Conservation (phyloP, 495 filamentous ascomycete genomes). For the Massariosphaeria phaeospora region DNA sequence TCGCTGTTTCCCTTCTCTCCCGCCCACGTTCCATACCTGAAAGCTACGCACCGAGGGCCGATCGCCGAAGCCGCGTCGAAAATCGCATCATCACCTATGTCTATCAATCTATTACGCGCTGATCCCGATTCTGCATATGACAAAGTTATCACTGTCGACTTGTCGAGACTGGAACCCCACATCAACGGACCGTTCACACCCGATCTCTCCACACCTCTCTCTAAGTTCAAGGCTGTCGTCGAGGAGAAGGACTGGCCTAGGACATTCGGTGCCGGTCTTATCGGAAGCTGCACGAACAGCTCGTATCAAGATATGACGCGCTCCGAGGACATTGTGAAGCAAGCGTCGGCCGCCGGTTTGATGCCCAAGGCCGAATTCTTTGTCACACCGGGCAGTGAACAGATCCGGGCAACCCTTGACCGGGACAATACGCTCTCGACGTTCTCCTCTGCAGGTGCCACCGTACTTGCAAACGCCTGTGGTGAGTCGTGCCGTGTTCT, state of each 20-base stretch:
- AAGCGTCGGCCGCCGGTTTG: slow-evolving; percentile 78
- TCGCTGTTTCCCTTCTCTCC: slow-evolving; percentile 83
- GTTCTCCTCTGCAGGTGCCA: slow-evolving; percentile 82
- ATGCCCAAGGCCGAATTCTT: slow-evolving; percentile 89
- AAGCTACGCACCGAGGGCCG: slow-evolving; percentile 71
- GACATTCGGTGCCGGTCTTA: slow-evolving; percentile 84
- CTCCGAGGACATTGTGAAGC: slow-evolving; percentile 84
- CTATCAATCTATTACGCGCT: slow-evolving; percentile 60
- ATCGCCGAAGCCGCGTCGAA: slow-evolving; percentile 61
- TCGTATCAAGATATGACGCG: slow-evolving; percentile 98
- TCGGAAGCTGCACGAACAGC: slow-evolving; percentile 97
- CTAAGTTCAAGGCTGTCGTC: slow-evolving; percentile 84
- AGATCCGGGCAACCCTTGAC: slow-evolving; percentile 89
- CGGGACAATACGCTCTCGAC: slow-evolving; percentile 77
- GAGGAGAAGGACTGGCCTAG: slow-evolving; percentile 83
- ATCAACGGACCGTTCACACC: slow-evolving; percentile 99
- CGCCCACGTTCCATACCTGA: slow-evolving; percentile 68
- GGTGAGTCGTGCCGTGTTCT: too few species aligned
- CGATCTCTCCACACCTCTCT: slow-evolving; percentile 95
- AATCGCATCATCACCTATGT: slow-evolving; percentile 39
- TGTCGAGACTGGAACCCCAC: slow-evolving; percentile 88
- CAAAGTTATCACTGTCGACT: slow-evolving; percentile 83
- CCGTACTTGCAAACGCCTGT: slow-evolving; percentile 90
- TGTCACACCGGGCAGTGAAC: slow-evolving; percentile 92
- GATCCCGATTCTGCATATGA: slow-evolving; percentile 84